Percentiles rank a stretch among this genome's conserved stretches.
These are phyloP conservation scores for Phytophthora idaei DNA, from an alignment of 352 stramenopile genomes.

Conservation along the genomic window DNA sequence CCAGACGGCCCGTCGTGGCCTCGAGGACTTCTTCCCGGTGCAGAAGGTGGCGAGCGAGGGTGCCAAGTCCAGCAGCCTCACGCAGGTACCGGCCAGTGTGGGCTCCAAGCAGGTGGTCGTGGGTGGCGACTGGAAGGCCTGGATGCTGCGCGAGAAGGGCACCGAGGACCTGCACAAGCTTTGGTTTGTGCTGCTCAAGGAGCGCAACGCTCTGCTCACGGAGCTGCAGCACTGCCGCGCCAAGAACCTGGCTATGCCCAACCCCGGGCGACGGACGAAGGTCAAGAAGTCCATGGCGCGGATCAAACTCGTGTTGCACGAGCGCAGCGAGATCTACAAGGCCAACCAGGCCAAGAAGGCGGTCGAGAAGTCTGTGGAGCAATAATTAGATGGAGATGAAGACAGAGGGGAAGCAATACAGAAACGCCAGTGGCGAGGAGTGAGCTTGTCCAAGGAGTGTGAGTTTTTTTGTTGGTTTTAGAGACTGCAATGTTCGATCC, in stretches of 20 bases:
- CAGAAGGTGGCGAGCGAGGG: slow-evolving; percentile 55
- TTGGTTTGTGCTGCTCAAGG: slow-evolving; percentile 98
- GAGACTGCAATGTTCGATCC: no score
- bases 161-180: slow-evolving; percentile 99
- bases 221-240: slow-evolving; percentile 86
- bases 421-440: neutral
- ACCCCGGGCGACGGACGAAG: slow-evolving; percentile 79
- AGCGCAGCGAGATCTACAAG: slow-evolving; percentile 81
- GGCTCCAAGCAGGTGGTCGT: slow-evolving; percentile 65
- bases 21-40: slow-evolving; percentile 80
- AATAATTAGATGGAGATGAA: slow-evolving; percentile 16
- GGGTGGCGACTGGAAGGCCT: slow-evolving; percentile 94
- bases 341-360: slow-evolving; percentile 69
- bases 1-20: slow-evolving; percentile 49
- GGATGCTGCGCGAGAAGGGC: slow-evolving; percentile 97
- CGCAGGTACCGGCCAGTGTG: slow-evolving; percentile 67
- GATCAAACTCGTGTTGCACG: slow-evolving; percentile 88
- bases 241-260: slow-evolving; percentile 81
- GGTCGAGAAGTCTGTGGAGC: slow-evolving; percentile 39
- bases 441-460: slow-evolving; percentile 5
- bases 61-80: slow-evolving; percentile 55
- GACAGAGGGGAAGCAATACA: slow-evolving; percentile 15
- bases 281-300: slow-evolving; percentile 90
- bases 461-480: neutral
- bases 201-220: slow-evolving; percentile 97